Evolutionary conservation across 495 filamentous ascomycete species (phyloP), one percentile per base, ranked within the genome.

Genomic region (Chlorociboria aeruginascens): DNA sequence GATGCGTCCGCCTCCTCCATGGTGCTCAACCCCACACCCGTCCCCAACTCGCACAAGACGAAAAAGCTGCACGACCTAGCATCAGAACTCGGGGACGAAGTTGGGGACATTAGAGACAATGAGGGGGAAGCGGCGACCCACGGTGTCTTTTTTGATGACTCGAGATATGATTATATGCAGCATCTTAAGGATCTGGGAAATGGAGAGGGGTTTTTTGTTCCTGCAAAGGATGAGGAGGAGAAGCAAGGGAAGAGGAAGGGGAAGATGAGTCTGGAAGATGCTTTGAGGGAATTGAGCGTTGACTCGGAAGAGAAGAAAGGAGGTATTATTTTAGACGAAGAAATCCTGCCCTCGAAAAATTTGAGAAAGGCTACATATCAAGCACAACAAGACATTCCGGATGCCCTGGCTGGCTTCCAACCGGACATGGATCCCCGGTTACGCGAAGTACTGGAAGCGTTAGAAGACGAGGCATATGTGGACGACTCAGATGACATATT

Each of bases 121-220:
- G 93, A 97, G 64, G 93, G 93, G 52, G 89, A 97, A 64, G 93
- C 93, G 4, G 92, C 93, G 50, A 85, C 86, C 64, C 77, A 95
- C 64, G 93, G 93, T 42, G 73, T 99, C 49, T 96, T 85, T 74
- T 81, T 61, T 58, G 77, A 81, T 60, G 92, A 98, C 64, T 83
- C 87, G 46, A 75, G 83, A 56, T 98, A 98, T 66, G 93, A 98
- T 58, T 98, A 98, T 67, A 97, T 98, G 92, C 92, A 99, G 64
- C 93, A 99, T 67, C 71, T 99, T 69, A 83, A 86, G n/a, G 92
- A 96, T 48, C 61, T 87, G 6, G 81, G 81, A 8, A 44, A 52
- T 29, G 81, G 78, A 3, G 79, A 83, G 35, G 75, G 79, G 14
- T 73, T 84, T 40, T 95, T 92, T 53, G 73, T 97, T 13, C 85